Conservation (phyloP, 352 stramenopile species). For the Phytophthora sp. region DNA sequence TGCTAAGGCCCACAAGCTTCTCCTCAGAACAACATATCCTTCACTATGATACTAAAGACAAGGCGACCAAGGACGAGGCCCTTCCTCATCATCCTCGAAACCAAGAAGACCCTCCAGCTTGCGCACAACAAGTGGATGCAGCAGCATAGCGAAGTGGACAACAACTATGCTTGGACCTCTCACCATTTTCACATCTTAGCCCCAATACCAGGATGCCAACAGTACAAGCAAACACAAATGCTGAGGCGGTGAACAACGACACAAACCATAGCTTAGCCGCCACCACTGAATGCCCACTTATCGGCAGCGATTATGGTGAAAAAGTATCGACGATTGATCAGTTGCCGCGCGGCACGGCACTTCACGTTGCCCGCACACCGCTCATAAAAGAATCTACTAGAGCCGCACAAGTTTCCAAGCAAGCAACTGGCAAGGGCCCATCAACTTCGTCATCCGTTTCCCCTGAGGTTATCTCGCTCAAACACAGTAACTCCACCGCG, state of each 20-base stretch:
- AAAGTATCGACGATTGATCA: constrained; percentile 21
- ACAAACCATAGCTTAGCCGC: too few relatives aligned
- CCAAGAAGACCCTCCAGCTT: background rate
- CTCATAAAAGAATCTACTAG: constrained; percentile 4
- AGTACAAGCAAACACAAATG: constrained; percentile 8
- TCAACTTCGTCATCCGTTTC: background rate
- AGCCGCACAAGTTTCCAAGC: constrained; percentile 2
- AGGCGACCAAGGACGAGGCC: constrained; percentile 15
- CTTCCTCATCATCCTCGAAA: constrained; percentile 3
- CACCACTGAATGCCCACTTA: background rate
- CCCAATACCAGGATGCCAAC: constrained; percentile 15
- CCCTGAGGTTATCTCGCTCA: background rate
- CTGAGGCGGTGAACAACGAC: background rate
- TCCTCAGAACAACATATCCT: constrained; percentile 32
- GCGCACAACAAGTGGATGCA: background rate
- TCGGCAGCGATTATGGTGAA: constrained; percentile 1
- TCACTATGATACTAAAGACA: constrained; percentile 8
- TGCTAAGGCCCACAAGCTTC: constrained; percentile 15
- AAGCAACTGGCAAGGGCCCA: background rate
- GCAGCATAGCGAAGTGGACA: too few relatives aligned
- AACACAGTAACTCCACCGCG: background rate
- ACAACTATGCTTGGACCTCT: background rate
- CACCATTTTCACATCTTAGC: constrained; percentile 16
- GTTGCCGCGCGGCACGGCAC: constrained; percentile 54
- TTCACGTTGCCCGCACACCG: constrained; percentile 53